Conservation (phyloP, 2,329 filamentous ascomycete genomes). For the Nemania sp. region DNA sequence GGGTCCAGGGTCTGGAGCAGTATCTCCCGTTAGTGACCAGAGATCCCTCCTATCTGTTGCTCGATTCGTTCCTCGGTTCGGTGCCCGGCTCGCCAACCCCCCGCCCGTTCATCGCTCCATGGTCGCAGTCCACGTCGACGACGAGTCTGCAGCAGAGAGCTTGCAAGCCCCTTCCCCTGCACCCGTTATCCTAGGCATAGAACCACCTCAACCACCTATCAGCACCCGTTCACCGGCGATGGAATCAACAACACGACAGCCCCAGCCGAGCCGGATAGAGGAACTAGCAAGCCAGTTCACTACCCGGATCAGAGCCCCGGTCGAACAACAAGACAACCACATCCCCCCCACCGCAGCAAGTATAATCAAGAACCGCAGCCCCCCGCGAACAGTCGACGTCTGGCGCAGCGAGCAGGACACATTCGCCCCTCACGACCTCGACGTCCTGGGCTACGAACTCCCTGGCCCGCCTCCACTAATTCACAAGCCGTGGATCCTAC, state of each 20-base stretch:
- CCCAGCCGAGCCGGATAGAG: slow-evolving; percentile 1
- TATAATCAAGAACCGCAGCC: slow-evolving; percentile 19
- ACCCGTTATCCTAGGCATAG: background rate
- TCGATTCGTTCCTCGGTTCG: slow-evolving; percentile 29
- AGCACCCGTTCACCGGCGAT: background rate
- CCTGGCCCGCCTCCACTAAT: slow-evolving; percentile 56
- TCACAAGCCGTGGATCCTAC: slow-evolving; percentile 73
- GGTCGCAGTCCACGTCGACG: slow-evolving; percentile 4
- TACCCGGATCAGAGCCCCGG: slow-evolving; percentile 12
- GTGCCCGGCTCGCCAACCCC: slow-evolving; percentile 13
- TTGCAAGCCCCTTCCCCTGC: slow-evolving; percentile 8
- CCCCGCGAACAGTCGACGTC: slow-evolving; percentile 37
- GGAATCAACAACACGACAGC: background rate
- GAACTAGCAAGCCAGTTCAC: slow-evolving; percentile 12
- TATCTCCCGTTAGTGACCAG: slow-evolving; percentile 28
- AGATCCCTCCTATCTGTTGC: slow-evolving; percentile 21
- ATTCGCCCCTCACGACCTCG: slow-evolving; percentile 40
- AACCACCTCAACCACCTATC: background rate
- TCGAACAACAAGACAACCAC: too few species aligned
- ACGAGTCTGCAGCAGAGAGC: slow-evolving; percentile 3
- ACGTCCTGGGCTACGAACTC: slow-evolving; percentile 38
- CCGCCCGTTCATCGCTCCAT: slow-evolving; percentile 9
- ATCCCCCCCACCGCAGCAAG: background rate
- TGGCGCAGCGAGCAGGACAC: slow-evolving; percentile 37
- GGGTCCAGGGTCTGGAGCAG: too few species aligned